Base-by-base conservation (phyloP, 2,329 filamentous ascomycete genomes). In the Penicillium sp. region DNA sequence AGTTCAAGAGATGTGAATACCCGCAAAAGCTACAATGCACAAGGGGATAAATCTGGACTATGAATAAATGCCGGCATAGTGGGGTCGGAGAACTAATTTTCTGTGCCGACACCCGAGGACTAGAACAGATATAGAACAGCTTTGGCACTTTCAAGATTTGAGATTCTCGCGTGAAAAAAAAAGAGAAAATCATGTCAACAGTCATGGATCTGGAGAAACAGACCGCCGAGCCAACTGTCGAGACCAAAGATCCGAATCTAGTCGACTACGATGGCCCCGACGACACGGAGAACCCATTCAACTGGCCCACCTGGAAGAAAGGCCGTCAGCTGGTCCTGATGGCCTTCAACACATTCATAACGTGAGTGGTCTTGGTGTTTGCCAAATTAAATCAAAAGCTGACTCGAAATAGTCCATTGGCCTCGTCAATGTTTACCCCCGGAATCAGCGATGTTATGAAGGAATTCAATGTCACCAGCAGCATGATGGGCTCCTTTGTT, bases 401-500 rank as follows among this genome's bases (percentile, higher is more conserved):
- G 31, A 48, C 24, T 11, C 21, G 38, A 2, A 13, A 22, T 48
- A 48, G 46, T 24, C 46, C 46, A 9, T 22, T 48, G 13, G 64
- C 63, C 27, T 60, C 62, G 4, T 65, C 69, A 11, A 67, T 67
- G 58, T 74, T 75, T 49, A 71, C 75, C 1, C 73, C 75, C 4
- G 72, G 70, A 67, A 40, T 66, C 66, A 18, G 71, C 64, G 50
- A 39, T 9, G 46, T 60, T 1, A 55, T 50, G 43, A 43, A 1
- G 66, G 71, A 21, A 69, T 75, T 72, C 67, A 70, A 70, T 50
- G 72, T 72, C 50, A 60, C 61, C 4, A 72, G 73, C 47, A 53
- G 63, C 4, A 77, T 75, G 3, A 56, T 79, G 2, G 78, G 68
- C 10, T 68, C 79, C 21, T 77, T 84, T 61, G 77, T 81, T 13